Evolutionary conservation across 78 protist genomes (phyloP), one percentile per base, ranked within the genome.

Genomic region (Dictyostelium citrinum): DNA sequence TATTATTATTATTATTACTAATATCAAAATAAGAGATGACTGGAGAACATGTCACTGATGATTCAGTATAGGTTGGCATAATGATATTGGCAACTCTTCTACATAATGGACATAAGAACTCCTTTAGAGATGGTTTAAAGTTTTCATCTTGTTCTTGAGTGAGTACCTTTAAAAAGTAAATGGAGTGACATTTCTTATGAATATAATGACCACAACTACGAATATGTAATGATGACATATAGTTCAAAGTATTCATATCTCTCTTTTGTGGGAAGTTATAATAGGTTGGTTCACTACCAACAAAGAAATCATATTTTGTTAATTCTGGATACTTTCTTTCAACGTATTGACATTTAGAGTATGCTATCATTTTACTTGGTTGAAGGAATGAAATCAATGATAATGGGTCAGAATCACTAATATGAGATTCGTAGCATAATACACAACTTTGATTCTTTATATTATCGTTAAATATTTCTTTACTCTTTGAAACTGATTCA

Each of bases 141-240:
- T 17, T 41, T 22, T 55, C 78, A 12, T 61, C 67, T 1, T 67
- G 24, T n/a, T 74, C 80, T 16, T 88, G 81, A 11, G 31, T 29
- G 16, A 76, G 16, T 24, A 82, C 71, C 27, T 88, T 70, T n/a
- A 46, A n/a, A 20, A 55, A 55, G 55, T 88, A 88, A 7, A 24
- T 46, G 0, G 80, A 20, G 22, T 77, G 81, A 33, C 93, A 88
- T 14, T 88, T 61, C 8, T 49, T 14, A 67, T 88, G 93, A 46
- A 88, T 88, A 35, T 88, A 68, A 67, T 88, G 93, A 35, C 93
- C 85, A 88, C 93, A 88, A 22, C 68, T 14, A 41, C 93, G 46
- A 51, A 88, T 61, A 37, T 88, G 93, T 6, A 88, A 33, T 27
- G 93, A 78, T 67, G 85, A 76, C 45, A 72, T 46, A 16, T 43